phyloP scores from a whole-genome alignment of 202 grass and related monocot genomes.

The Schoenoplectus tabernaemontani region DNA sequence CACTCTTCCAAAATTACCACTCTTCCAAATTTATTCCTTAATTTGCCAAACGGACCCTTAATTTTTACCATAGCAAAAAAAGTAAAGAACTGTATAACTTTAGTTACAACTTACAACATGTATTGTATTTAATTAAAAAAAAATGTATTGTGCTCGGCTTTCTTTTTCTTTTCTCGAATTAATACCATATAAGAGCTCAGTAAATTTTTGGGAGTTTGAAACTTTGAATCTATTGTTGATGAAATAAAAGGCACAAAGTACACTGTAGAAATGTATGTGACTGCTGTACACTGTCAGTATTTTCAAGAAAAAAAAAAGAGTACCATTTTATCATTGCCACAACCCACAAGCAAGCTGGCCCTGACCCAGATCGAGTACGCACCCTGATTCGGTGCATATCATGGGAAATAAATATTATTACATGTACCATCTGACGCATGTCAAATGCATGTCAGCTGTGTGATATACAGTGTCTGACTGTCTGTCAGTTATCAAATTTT shows the following conservation, averaged over 20 bases:
- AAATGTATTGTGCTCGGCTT: neutral
- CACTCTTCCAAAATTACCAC: too few relatives aligned
- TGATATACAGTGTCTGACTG: neutral
- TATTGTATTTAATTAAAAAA: neutral
- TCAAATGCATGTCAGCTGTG: neutral
- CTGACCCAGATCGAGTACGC: neutral
- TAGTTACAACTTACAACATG: neutral
- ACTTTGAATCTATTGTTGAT: neutral
- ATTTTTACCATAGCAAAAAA: too few relatives aligned
- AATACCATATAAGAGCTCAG: neutral
- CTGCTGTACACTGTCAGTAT: neutral
- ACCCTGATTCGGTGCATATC: neutral
- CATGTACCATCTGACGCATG: constrained; percentile 5
- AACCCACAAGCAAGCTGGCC: neutral
- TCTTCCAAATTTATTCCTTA: too few relatives aligned
- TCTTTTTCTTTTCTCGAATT: neutral
- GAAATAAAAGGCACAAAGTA: neutral
- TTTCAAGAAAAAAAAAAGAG: neutral
- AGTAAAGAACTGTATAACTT: too few relatives aligned
- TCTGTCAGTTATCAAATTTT: neutral
- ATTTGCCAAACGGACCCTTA: too few relatives aligned
- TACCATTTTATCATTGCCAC: neutral
- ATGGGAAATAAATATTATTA: neutral
- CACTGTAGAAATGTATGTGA: constrained; percentile 1
- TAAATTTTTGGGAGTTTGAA: neutral